These are phyloP conservation scores for Trametes cinnabarina DNA, from an alignment of 768 basidiomycete species.

Conservation along the genomic window DNA sequence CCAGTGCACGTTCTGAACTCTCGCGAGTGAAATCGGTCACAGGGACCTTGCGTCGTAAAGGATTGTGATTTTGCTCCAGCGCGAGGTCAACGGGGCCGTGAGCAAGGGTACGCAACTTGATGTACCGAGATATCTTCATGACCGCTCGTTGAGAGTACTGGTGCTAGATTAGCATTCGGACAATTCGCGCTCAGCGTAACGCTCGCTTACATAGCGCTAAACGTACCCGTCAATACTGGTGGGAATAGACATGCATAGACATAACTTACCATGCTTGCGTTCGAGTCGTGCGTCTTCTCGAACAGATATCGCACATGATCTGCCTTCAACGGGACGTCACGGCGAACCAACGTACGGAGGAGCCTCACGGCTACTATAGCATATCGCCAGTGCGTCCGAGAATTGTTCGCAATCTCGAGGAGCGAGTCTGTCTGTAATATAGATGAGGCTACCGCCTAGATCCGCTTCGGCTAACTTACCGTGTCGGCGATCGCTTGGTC, in stretches of 20 bases:
- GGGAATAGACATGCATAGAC: not conserved
- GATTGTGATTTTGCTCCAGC: slow-evolving; percentile 62
- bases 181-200: slow-evolving; percentile 21
- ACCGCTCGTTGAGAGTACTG: slow-evolving; percentile 73
- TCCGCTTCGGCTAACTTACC: slow-evolving; percentile 40
- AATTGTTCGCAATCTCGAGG: slow-evolving; percentile 56
- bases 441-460: no score
- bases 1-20: slow-evolving; percentile 55
- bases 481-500: slow-evolving; percentile 43
- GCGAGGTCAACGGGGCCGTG: slow-evolving; percentile 54
- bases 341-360: slow-evolving; percentile 65
- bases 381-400: slow-evolving; percentile 79
- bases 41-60: slow-evolving; percentile 52
- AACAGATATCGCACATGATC: slow-evolving; percentile 57
- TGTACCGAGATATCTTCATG: slow-evolving; percentile 72
- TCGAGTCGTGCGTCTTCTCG: slow-evolving; percentile 56
- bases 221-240: slow-evolving; percentile 4
- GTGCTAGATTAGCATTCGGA: not conserved
- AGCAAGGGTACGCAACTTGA: slow-evolving; percentile 79
- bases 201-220: slow-evolving; percentile 56
- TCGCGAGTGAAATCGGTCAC: slow-evolving; percentile 47
- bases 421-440: slow-evolving; percentile 40
- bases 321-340: slow-evolving; percentile 52
- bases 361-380: slow-evolving; percentile 65
- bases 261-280: slow-evolving; percentile 61